Evolutionary conservation across 768 basidiomycete genomes (phyloP), one percentile per base, ranked within the genome.

Genomic region (Calocybe cyanea): DNA sequence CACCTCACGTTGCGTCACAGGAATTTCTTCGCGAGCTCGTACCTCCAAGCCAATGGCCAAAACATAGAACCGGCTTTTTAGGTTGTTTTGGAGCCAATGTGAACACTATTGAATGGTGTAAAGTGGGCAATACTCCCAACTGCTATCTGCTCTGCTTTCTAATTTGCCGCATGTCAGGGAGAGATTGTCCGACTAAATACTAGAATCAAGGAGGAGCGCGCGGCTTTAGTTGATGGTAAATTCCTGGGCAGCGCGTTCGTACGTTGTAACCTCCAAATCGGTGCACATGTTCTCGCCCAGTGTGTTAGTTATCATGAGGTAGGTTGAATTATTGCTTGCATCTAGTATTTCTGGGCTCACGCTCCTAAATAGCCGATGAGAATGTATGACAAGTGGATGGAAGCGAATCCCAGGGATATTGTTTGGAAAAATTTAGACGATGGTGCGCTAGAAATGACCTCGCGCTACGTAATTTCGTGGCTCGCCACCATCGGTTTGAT

Each of bases 251-350:
- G 73, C 48, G 77, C 70, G 0, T 86, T 88, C 63, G 77, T 87
- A 45, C 73, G 75, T 32, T 83, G 83, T 64, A 81, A 86, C 58
- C 69, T 82, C 39, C 85, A 87, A 60, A 77, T 87, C 56, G 85
- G 83, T 3, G 86, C 85, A 0, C 84, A 86, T 59, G 77, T 87
- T 48, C 73, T 85, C 10, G 72, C 75, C 0, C 84, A 87, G 60
- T 77, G 74, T 49, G 58, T 82, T 21, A 72, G 72, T 46, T 73
- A 78, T 53, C 76, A 81, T 41, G 63, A 71, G 58, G 75, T 76
- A 49, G 33, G 55, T 52, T 28, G 32, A 14, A 6, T 32, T 20
- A 10, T 1, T 35, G 34, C 4, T 35, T n/a, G n/a, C n/a, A 14
- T n/a, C 34, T 35, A 6, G 34, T 7, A n/a, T 6, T 14, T 6